These are phyloP conservation scores for Micromonas commoda DNA, from an alignment of 139 green algal genomes.

Conservation along the genomic window DNA sequence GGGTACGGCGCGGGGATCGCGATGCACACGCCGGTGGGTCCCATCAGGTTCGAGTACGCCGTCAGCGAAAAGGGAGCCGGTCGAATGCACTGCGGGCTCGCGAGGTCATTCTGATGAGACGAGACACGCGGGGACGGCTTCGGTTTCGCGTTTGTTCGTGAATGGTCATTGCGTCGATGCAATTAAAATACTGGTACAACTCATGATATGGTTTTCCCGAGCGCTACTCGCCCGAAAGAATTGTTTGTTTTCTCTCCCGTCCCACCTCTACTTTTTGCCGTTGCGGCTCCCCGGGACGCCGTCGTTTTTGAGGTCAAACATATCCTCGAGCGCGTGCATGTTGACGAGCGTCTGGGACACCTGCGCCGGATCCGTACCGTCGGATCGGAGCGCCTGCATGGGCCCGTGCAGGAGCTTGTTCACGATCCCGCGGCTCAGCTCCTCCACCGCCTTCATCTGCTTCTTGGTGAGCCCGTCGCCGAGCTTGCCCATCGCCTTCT, in stretches of 20 bases:
- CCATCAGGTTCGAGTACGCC: slow-evolving; percentile 91
- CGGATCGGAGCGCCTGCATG: slow-evolving; percentile 91
- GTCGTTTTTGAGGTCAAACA: slow-evolving; percentile 78
- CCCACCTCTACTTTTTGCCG: too few species aligned
- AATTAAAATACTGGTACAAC: too few species aligned
- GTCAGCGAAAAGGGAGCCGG: slow-evolving; percentile 68
- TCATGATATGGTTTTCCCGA: too few species aligned
- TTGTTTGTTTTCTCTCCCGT: too few species aligned
- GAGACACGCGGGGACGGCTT: too few species aligned
- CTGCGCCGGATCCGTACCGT: slow-evolving; percentile 73
- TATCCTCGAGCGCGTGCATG: slow-evolving; percentile 97
- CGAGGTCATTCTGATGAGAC: slow-evolving; percentile 37
- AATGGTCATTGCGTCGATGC: too few species aligned
- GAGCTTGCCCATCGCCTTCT: slow-evolving; percentile 81
- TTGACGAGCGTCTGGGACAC: slow-evolving; percentile 90
- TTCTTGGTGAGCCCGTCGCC: slow-evolving; percentile 93
- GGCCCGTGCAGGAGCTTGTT: slow-evolving; percentile 99
- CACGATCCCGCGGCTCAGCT: slow-evolving; percentile 86
- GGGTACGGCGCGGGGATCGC: slow-evolving; percentile 78
- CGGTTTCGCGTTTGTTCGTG: too few species aligned
- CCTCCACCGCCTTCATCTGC: slow-evolving; percentile 89
- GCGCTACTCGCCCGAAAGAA: too few species aligned
- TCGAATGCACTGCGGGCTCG: slow-evolving; percentile 91
- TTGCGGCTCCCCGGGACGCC: too few species aligned
- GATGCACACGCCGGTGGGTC: slow-evolving; percentile 82